phyloP scores from a whole-genome alignment of 352 stramenopile genomes.

The Phytophthora brassicae region DNA sequence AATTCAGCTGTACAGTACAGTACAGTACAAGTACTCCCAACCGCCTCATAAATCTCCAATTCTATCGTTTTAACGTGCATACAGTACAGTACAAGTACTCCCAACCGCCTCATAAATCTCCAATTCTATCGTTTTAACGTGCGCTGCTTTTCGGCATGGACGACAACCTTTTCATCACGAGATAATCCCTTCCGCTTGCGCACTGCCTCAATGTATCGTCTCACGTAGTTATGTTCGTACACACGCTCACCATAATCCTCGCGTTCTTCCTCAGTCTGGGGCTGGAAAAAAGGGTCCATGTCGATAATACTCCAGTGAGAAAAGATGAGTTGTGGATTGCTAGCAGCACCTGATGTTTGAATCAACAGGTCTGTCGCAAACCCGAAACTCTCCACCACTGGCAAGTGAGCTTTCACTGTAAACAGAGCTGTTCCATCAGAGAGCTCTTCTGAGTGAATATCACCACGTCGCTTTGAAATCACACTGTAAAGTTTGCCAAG shows the following conservation, averaged over 20 bases:
- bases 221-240: constrained; percentile 93
- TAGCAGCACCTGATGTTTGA: constrained; percentile 94
- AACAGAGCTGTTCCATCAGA: constrained; percentile 94
- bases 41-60: too few relatives aligned
- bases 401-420: constrained; percentile 91
- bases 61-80: constrained; percentile 89
- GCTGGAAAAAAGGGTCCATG: constrained; percentile 97
- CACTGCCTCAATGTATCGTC: constrained; percentile 94
- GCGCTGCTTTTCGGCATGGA: constrained; percentile 96
- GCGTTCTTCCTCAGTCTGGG: constrained; percentile 94
- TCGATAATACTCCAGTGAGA: constrained; percentile 94
- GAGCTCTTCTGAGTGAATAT: constrained; percentile 88
- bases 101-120: too few relatives aligned
- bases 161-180: constrained; percentile 94
- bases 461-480: constrained; percentile 91
- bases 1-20: too few relatives aligned
- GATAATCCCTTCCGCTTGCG: constrained; percentile 94
- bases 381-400: constrained; percentile 94
- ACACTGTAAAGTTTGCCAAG: constrained; percentile 95
- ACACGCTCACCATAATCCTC: constrained; percentile 94
- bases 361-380: constrained; percentile 93
- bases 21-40: too few relatives aligned
- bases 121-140: constrained; percentile 89
- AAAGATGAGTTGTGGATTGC: constrained; percentile 95
- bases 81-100: too few relatives aligned